A percentile compares a stretch with the other conserved stretches of the same genome.
Evolutionary conservation across 257 asterid genomes (phyloP).

Genomic region (Solanum ossicruentum): DNA sequence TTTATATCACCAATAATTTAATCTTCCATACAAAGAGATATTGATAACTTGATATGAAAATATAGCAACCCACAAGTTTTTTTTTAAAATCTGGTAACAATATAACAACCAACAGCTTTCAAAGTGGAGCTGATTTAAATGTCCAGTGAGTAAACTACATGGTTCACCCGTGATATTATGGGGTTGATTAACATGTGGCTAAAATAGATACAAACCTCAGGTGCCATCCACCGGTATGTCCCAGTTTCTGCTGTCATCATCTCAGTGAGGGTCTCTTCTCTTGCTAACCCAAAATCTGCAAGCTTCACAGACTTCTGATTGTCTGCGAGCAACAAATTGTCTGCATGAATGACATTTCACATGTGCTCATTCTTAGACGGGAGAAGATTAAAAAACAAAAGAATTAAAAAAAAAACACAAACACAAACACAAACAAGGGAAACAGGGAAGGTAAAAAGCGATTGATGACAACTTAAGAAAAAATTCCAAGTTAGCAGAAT

Average conservation of each 20-base stretch:
- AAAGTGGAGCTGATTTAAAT: neutral
- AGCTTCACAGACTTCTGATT: slow-evolving; percentile 88
- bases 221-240: slow-evolving; percentile 99
- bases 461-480: neutral
- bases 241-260: slow-evolving; percentile 99
- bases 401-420: neutral
- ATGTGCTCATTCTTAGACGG: slow-evolving; percentile 12
- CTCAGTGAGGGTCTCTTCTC: slow-evolving; percentile 93
- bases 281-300: slow-evolving; percentile 98
- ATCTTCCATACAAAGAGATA: neutral
- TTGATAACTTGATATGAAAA: neutral
- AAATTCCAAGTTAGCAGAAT: neutral
- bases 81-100: neutral
- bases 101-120: neutral
- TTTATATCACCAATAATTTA: neutral
- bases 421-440: neutral
- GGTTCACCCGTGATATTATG: neutral
- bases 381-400: neutral
- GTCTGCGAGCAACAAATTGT: slow-evolving; percentile 89
- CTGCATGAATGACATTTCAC: slow-evolving; percentile 38
- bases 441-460: neutral
- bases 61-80: neutral
- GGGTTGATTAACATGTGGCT: neutral
- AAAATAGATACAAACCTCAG: slow-evolving; percentile 52
- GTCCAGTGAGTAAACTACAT: neutral